Percentiles rank a stretch among this genome's conserved stretches.
Conservation (phyloP, 2,329 filamentous ascomycete species). For the Plenodomus lindquistii region DNA sequence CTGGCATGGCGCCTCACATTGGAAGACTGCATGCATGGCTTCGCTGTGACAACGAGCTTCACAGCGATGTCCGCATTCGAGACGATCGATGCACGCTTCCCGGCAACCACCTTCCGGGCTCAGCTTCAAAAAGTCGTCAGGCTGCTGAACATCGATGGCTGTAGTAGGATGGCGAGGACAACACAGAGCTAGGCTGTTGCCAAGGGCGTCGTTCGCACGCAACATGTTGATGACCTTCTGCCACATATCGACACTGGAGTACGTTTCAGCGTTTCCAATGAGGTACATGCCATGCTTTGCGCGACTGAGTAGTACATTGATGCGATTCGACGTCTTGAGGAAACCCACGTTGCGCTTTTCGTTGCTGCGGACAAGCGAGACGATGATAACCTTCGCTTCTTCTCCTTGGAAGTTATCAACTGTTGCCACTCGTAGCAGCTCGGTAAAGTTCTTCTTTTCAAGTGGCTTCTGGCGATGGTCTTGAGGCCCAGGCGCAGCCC, state of each 20-base stretch:
- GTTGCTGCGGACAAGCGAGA: slow-evolving; percentile 75
- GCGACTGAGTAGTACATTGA: slow-evolving; percentile 70
- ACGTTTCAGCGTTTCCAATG: slow-evolving; percentile 68
- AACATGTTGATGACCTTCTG: slow-evolving; percentile 60
- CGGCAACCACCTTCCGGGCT: slow-evolving; percentile 40
- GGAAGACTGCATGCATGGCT: slow-evolving; percentile 31
- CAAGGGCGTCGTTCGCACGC: slow-evolving; percentile 16
- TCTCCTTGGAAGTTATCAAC: slow-evolving; percentile 81
- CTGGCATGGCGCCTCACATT: slow-evolving; percentile 31
- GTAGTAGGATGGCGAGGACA: slow-evolving; percentile 36
- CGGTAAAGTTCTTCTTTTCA: slow-evolving; percentile 25
- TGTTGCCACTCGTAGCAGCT: slow-evolving; percentile 56
- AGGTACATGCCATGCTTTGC: slow-evolving; percentile 73
- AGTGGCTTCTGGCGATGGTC: slow-evolving; percentile 16
- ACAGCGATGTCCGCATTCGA: slow-evolving; percentile 38
- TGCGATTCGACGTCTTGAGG: slow-evolving; percentile 65
- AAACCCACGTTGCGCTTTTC: slow-evolving; percentile 63
- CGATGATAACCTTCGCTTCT: slow-evolving; percentile 70
- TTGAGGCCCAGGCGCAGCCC: not conserved
- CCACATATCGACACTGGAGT: slow-evolving; percentile 66
- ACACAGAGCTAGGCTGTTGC: slow-evolving; percentile 21
- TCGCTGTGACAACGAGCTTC: slow-evolving; percentile 35
- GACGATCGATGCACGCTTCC: slow-evolving; percentile 22
- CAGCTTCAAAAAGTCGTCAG: slow-evolving; percentile 32
- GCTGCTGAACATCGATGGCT: slow-evolving; percentile 22